Base-by-base conservation (phyloP, 345 rosid genomes). In the Sonneratia alba region DNA sequence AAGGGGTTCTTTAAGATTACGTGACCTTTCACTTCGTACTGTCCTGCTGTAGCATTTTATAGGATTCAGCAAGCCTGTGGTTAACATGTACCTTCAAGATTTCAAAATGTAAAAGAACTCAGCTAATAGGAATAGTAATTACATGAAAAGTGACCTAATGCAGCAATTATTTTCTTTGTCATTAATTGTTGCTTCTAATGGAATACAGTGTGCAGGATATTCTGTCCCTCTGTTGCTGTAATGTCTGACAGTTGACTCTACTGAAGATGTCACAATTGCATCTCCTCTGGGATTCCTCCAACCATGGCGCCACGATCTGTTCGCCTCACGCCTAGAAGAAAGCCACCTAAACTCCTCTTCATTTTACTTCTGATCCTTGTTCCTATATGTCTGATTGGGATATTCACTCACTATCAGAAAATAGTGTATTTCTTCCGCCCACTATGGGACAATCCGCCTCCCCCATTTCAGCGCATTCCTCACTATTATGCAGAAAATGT, bases 401-500 rank as follows among this genome's bases (percentile, higher is more conserved):
- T 90, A 47, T 38, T 79, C 73, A 77, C 71, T 55, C 74, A 88
- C 73, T 73, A 73, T 40, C 85, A 78, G 78, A 83, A 80, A 74
- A 73, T 90, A 47, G 76, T 91, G n/a, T 89, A 87, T 61, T 70
- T 94, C 36, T 83, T 92, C 73, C 92, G 97, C 5, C 97, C 98
- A 8, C 83, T 94, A 55, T 94, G 97, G 97, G 97, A 91, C 83
- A 83, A 80, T 14, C 93, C 97, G 3, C 96, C 97, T 62, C 79
- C 76, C 13, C 86, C 97, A 7, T 94, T 94, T 76, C 70, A 70
- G 56, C 87, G 75, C 47, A 73, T 94, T 14, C 96, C 97, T 3
- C 98, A 91, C 82, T 91, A 82, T 79, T 94, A 94, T 72, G 96
- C 99, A 0, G 99, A 94, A 74, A 94, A 92, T 82, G 91, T 94